Evolutionary conservation across 225 moss, liverwort and hornwort species (phyloP), one percentile per base, ranked within the genome.

Genomic region (Straminergon stramineum): DNA sequence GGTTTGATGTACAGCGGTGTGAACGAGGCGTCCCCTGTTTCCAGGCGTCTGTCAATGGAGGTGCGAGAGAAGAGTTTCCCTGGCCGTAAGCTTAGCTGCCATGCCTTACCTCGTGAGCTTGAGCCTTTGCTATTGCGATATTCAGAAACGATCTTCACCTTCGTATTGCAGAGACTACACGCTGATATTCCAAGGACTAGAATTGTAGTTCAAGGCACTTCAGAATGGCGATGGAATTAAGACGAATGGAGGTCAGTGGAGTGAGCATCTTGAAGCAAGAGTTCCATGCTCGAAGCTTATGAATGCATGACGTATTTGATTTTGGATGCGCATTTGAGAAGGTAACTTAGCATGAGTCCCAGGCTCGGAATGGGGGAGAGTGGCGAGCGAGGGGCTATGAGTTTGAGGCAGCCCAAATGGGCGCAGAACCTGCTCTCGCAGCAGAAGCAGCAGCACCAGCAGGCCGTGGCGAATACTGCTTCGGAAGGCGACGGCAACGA

Each of bases 391-490:
- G 93, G 83, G 71, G 82, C 89, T 63, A 84, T 94, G 94, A 93
- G 90, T 87, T 88, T 94, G 84, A 80, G 91, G 87, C 94, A 94
- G 78, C 93, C 94, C 6, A 89, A 94, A 75, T 94, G 94, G 94
- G 93, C 91, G 84, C 87, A 91, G 86, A 86, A 91, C 61, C 71
- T 93, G 89, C 89, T 94, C 75, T 85, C 87, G 53, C 79, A 81
- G 84, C 92, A 80, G 84, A 91, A 86, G 87, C 79, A 82, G 82
- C 94, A 83, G 85, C 79, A 82, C 79, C 94, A 83, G 85, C 91
- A 86, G 82, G 82, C 34, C 11, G 84, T 63, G n/a, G 56, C 56
- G 41, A 79, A 39, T 13, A 62, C 12, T 53, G 82, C 57, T 10
- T 89, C 76, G 4, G 87, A 62, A 58, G 88, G 24, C 26, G 80